phyloP scores from a whole-genome alignment of 345 rosid genomes.

The Erodium maritimum region DNA sequence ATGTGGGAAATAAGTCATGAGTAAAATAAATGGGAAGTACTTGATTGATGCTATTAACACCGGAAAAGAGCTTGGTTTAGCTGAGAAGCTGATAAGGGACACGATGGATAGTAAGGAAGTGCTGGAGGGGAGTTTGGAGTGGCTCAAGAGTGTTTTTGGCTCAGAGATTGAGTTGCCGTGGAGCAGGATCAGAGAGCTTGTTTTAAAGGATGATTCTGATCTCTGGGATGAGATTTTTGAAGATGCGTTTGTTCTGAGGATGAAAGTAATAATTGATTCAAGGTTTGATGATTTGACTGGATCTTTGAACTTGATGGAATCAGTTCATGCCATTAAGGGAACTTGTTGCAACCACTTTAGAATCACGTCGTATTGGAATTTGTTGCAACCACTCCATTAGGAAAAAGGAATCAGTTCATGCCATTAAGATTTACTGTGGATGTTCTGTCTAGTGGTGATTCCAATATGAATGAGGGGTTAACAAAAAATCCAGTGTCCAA shows the following conservation, averaged over 20 bases:
- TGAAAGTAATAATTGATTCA: constrained; percentile 58
- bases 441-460: constrained; percentile 70
- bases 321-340: constrained; percentile 31
- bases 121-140: constrained; percentile 76
- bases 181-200: constrained; percentile 87
- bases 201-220: constrained; percentile 71
- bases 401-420: too few species aligned
- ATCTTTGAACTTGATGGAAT: constrained; percentile 40
- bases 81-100: constrained; percentile 67
- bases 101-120: constrained; percentile 80
- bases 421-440: constrained; percentile 79
- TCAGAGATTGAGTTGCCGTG: constrained; percentile 94
- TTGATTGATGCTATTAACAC: constrained; percentile 50
- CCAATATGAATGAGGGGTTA: constrained; percentile 31
- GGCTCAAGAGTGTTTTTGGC: constrained; percentile 89
- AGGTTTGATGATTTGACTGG: constrained; percentile 52
- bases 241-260: constrained; percentile 79
- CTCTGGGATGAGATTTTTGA: constrained; percentile 98
- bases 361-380: too few species aligned
- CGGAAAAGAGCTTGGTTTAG: constrained; percentile 68
- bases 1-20: constrained; percentile 47
- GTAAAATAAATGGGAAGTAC: constrained; percentile 53
- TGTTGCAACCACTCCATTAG: too few species aligned
- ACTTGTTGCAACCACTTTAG: constrained; percentile 41
- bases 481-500: constrained; percentile 41